Evolutionary conservation across 768 basidiomycete genomes (phyloP).

Genomic region (Kwoniella dejecticola): DNA sequence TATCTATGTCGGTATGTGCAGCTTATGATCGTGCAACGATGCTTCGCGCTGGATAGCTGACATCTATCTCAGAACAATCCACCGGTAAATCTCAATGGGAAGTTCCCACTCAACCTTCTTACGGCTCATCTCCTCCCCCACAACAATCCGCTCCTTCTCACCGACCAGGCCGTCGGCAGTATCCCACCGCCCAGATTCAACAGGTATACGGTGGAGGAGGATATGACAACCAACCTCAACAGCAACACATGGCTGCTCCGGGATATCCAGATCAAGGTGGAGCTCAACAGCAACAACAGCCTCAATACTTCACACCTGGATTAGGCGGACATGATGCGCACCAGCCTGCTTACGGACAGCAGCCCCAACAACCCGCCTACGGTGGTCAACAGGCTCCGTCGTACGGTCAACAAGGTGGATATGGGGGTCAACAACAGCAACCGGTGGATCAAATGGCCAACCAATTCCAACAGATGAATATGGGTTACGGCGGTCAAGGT

Average conservation of each 20-base stretch:
- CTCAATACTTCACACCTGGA: slow-evolving; percentile 52
- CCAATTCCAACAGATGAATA: slow-evolving; percentile 87
- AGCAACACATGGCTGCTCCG: slow-evolving; percentile 28
- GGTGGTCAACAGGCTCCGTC: slow-evolving; percentile 27
- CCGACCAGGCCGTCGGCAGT: slow-evolving; percentile 75
- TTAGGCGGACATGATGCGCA: slow-evolving; percentile 21
- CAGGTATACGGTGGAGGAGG: slow-evolving; percentile 59
- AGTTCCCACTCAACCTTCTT: slow-evolving; percentile 61
- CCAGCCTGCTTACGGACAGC: slow-evolving; percentile 46
- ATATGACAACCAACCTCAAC: slow-evolving; percentile 61
- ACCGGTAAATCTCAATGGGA: slow-evolving; percentile 84
- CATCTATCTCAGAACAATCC: slow-evolving; percentile 66
- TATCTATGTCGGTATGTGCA: slow-evolving; percentile 78
- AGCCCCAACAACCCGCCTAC: slow-evolving; percentile 26
- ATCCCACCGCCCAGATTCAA: slow-evolving; percentile 84
- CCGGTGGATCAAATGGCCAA: slow-evolving; percentile 63
- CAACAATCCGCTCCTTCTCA: slow-evolving; percentile 57
- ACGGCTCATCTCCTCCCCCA: slow-evolving; percentile 44
- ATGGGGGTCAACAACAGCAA: slow-evolving; percentile 1
- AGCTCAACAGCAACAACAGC: slow-evolving; percentile 19
- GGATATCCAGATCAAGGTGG: slow-evolving; percentile 26
- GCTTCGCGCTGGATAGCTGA: no score
- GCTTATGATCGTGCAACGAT: no score
- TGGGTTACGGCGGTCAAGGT: slow-evolving; percentile 58
- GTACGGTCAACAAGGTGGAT: slow-evolving; percentile 57